Evolutionary conservation across 495 filamentous ascomycete genomes (phyloP).

Genomic region (Viridothelium virens): DNA sequence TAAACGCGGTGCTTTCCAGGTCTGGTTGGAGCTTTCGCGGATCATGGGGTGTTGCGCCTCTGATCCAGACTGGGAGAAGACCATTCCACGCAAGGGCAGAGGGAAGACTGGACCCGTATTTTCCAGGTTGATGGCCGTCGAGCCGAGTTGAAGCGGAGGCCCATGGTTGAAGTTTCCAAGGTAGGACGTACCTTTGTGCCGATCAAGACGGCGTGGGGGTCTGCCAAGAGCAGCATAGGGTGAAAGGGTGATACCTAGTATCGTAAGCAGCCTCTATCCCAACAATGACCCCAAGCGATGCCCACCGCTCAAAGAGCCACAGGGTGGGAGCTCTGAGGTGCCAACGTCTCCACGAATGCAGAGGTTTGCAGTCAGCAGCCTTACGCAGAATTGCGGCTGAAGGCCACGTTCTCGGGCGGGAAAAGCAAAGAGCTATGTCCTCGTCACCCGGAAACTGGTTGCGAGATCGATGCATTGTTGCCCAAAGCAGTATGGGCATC

Average conservation of each 20-base stretch:
- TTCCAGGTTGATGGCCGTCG: neutral
- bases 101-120: neutral
- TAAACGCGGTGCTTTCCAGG: neutral
- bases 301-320: too few relatives aligned
- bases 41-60: neutral
- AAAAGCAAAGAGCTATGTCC: neutral
- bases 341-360: too few relatives aligned
- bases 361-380: neutral
- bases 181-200: neutral
- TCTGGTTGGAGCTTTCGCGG: neutral
- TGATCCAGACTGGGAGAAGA: neutral
- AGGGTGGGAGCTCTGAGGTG: too few relatives aligned
- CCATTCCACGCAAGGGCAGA: neutral
- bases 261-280: too few relatives aligned
- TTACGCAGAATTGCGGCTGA: neutral
- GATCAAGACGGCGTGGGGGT: slow-evolving; percentile 11
- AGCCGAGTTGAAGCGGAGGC: neutral
- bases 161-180: neutral
- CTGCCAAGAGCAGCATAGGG: too few relatives aligned
- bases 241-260: too few relatives aligned
- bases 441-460: neutral
- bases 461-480: neutral
- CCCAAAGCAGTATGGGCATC: neutral
- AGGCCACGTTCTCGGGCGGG: slow-evolving; percentile 6
- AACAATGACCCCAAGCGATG: too few relatives aligned